Evolutionary conservation across 345 rosid species (phyloP).

Genomic region (Anacardium occidentale): DNA sequence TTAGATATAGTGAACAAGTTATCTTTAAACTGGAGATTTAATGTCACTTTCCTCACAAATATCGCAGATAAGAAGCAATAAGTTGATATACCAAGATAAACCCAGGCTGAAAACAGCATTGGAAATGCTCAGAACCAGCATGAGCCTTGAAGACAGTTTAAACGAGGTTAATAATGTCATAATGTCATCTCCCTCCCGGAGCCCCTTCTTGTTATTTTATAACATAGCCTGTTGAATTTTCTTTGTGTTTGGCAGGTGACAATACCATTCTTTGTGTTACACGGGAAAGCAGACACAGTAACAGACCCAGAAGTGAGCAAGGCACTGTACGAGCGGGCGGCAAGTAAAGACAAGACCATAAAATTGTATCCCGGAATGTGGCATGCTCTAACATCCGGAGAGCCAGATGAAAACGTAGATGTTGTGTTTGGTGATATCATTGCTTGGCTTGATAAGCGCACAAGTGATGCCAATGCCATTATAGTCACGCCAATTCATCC

Average conservation of each 20-base stretch:
- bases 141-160: constrained; percentile 67
- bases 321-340: constrained; percentile 64
- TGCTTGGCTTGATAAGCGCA: constrained; percentile 65
- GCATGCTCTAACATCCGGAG: constrained; percentile 86
- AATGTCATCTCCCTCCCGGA: background rate
- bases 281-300: constrained; percentile 91
- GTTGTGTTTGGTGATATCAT: constrained; percentile 72
- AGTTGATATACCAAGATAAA: constrained; percentile 90
- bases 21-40: background rate
- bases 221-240: too few species aligned
- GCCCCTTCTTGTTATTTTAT: too few species aligned
- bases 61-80: constrained; percentile 74
- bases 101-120: constrained; percentile 93
- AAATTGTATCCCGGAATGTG: constrained; percentile 91
- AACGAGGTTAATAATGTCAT: constrained; percentile 40
- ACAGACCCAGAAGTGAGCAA: constrained; percentile 98
- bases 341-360: constrained; percentile 78
- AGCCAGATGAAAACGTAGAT: constrained; percentile 68
- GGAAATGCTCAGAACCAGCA: constrained; percentile 92
- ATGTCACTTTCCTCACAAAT: constrained; percentile 1
- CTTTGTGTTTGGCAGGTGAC: constrained; percentile 47
- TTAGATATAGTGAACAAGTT: background rate
- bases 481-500: constrained; percentile 30
- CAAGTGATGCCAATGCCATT: constrained; percentile 22
- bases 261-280: constrained; percentile 77